Evolutionary conservation across 805 yeast species (phyloP).

Genomic region (Pichia eremophila): DNA sequence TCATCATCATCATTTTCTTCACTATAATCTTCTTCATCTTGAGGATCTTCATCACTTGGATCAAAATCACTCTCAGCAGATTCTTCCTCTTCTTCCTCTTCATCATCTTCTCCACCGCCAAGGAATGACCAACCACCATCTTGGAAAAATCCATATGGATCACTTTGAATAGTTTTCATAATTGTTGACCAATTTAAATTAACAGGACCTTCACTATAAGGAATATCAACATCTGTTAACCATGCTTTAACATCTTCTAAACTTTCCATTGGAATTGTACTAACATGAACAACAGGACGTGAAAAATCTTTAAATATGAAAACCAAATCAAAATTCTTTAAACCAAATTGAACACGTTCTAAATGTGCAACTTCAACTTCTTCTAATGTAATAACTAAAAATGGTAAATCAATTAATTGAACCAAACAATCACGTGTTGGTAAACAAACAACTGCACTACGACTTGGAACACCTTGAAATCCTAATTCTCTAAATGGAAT

Average conservation of each 20-base stretch:
- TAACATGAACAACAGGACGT: constrained; percentile 82
- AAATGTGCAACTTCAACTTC: constrained; percentile 92
- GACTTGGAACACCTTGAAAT: constrained; percentile 93
- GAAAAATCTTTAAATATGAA: constrained; percentile 88
- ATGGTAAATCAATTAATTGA: constrained; percentile 91
- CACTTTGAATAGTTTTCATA: constrained; percentile 87
- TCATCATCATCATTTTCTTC: constrained; percentile 21
- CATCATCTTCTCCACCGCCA: constrained; percentile 80
- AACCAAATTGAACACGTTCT: constrained; percentile 95
- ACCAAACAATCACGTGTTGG: constrained; percentile 96
- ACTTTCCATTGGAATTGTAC: constrained; percentile 88
- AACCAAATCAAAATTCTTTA: constrained; percentile 94
- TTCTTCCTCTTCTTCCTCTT: constrained; percentile 55
- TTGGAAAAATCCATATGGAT: constrained; percentile 86
- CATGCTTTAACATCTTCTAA: constrained; percentile 91
- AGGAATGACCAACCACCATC: constrained; percentile 97
- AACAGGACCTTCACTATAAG: constrained; percentile 88
- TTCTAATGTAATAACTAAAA: constrained; percentile 78
- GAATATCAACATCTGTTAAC: constrained; percentile 96
- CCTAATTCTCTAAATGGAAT: constrained; percentile 94
- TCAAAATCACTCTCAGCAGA: constrained; percentile 61
- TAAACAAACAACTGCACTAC: constrained; percentile 89
- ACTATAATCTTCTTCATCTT: constrained; percentile 37
- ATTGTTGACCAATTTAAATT: constrained; percentile 93
- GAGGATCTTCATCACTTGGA: constrained; percentile 52